Evolutionary conservation across 2,329 filamentous ascomycete genomes (phyloP).

Genomic region (Paracorniculantispora psalliotae): DNA sequence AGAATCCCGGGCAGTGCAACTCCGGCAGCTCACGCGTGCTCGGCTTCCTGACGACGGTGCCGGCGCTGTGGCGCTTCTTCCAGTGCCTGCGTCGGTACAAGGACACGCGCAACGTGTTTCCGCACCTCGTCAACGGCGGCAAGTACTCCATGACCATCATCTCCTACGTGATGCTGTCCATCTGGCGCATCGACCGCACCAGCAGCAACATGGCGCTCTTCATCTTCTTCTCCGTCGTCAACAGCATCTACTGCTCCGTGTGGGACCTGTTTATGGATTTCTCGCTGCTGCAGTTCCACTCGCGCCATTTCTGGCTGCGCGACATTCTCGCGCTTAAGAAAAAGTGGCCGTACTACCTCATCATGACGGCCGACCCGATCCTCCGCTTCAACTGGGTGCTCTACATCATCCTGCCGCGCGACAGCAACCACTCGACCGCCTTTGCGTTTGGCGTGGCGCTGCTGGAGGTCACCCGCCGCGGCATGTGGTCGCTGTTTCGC

Average conservation of each 20-base stretch:
- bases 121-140: conserved; percentile 85
- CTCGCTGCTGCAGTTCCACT: conserved; percentile 75
- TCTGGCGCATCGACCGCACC: conserved; percentile 71
- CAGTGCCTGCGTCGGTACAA: conserved; percentile 87
- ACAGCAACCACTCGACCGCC: conserved; percentile 77
- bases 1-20: conserved; percentile 71
- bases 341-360: conserved; percentile 77
- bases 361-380: conserved; percentile 78
- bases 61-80: conserved; percentile 82
- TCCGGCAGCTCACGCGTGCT: conserved; percentile 77
- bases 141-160: conserved; percentile 87
- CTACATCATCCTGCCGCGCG: conserved; percentile 76
- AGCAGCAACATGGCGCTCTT: conserved; percentile 62
- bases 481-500: conserved; percentile 87
- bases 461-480: conserved; percentile 76
- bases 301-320: conserved; percentile 63
- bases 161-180: conserved; percentile 70
- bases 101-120: conserved; percentile 83
- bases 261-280: conserved; percentile 99
- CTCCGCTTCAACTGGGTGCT: conserved; percentile 93
- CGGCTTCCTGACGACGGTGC: conserved; percentile 79
- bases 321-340: conserved; percentile 75
- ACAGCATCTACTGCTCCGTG: conserved; percentile 75
- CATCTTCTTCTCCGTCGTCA: conserved; percentile 74
- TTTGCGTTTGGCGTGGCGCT: conserved; percentile 76